Percentiles rank a stretch among this genome's conserved stretches.
Evolutionary conservation across 768 basidiomycete genomes (phyloP).

Genomic region (Trametes meyenii): DNA sequence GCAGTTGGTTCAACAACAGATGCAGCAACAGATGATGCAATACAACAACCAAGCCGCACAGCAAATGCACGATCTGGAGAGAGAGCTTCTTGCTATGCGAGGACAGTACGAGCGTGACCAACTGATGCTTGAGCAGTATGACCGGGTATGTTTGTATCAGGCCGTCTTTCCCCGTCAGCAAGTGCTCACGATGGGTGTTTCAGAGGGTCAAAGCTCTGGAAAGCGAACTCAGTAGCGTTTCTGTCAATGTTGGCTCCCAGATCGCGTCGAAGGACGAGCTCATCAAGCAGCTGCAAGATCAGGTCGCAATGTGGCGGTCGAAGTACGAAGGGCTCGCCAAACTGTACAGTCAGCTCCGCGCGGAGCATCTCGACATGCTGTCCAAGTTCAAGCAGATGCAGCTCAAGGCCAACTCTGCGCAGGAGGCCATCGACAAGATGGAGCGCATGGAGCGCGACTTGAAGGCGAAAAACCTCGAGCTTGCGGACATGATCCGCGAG

Average conservation of each 20-base stretch:
- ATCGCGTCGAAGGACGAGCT: constrained; percentile 91
- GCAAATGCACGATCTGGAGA: constrained; percentile 81
- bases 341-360: constrained; percentile 95
- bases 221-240: constrained; percentile 77
- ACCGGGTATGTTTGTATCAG: constrained; percentile 61
- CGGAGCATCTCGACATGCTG: constrained; percentile 96
- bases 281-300: constrained; percentile 94
- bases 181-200: neutral
- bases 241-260: constrained; percentile 80
- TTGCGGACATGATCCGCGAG: constrained; percentile 99
- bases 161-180: neutral
- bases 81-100: constrained; percentile 88
- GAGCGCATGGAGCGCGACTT: constrained; percentile 98
- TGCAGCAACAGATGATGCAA: constrained; percentile 83
- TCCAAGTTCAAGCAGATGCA: constrained; percentile 97
- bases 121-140: constrained; percentile 96
- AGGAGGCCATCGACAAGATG: constrained; percentile 98
- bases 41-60: constrained; percentile 77
- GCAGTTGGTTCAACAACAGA: constrained; percentile 80
- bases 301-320: constrained; percentile 95
- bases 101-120: constrained; percentile 99
- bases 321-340: constrained; percentile 99
- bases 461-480: constrained; percentile 97
- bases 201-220: constrained; percentile 96
- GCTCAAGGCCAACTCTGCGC: constrained; percentile 96